Evolutionary conservation across 371 early-diverging fungal genomes (phyloP).

Genomic region (Zopfochytrium polystomum): DNA sequence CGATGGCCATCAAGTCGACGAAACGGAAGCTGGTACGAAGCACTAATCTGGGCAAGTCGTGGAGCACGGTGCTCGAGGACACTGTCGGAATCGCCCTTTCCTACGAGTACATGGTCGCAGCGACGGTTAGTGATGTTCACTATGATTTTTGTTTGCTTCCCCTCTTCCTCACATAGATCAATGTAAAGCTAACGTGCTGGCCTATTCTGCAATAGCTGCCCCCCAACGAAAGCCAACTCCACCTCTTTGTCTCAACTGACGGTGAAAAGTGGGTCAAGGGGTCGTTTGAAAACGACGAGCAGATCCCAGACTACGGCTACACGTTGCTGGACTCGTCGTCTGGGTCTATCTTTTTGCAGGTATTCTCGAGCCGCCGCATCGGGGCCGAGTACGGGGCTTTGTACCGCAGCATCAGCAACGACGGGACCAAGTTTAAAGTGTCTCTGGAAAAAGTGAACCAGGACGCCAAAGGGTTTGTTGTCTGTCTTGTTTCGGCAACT

Average conservation of each 20-base stretch:
- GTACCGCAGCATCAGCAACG: constrained; percentile 78
- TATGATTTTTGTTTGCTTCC: constrained; percentile 11
- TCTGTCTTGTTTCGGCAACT: constrained; percentile 9
- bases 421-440: constrained; percentile 71
- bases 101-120: constrained; percentile 80
- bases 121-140: constrained; percentile 52
- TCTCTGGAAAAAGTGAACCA: constrained; percentile 75
- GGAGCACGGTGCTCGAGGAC: constrained; percentile 52
- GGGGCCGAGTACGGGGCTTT: constrained; percentile 73
- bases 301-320: constrained; percentile 60
- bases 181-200: not conserved
- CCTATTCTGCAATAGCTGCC: too few relatives aligned
- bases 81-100: constrained; percentile 74
- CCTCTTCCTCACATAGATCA: not conserved
- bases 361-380: constrained; percentile 63
- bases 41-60: constrained; percentile 55
- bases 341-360: constrained; percentile 74
- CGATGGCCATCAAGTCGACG: constrained; percentile 19
- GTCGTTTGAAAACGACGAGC: constrained; percentile 71
- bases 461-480: constrained; percentile 33
- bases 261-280: constrained; percentile 69
- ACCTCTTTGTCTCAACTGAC: constrained; percentile 75
- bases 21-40: constrained; percentile 16
- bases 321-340: constrained; percentile 81
- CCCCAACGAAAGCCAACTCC: too few relatives aligned